These are phyloP conservation scores for Leishmania guyanensis DNA, from an alignment of 208 protist genomes.

Conservation along the genomic window DNA sequence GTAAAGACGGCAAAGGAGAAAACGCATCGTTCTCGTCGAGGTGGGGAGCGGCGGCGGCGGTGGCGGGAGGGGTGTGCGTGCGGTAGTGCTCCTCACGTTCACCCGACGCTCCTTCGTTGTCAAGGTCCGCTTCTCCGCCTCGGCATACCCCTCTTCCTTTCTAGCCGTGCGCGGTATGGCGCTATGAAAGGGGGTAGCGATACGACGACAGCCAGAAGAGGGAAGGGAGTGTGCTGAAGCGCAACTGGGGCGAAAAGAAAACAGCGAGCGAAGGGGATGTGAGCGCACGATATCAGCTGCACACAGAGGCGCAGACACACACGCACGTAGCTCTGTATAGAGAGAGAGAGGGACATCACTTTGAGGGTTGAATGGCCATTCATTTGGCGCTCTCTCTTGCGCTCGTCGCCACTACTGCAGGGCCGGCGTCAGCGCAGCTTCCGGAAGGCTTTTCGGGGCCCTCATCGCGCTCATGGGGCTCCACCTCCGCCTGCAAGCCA, in stretches of 20 bases:
- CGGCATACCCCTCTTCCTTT: neutral
- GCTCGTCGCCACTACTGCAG: neutral
- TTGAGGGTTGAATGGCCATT: neutral
- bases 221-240: neutral
- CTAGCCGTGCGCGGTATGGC: neutral
- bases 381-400: neutral
- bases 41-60: neutral
- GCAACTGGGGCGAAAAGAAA: neutral
- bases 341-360: neutral
- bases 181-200: neutral
- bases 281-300: neutral
- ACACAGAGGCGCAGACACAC: neutral
- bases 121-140: neutral
- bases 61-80: neutral
- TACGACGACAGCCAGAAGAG: neutral
- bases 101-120: neutral
- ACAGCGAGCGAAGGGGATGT: neutral
- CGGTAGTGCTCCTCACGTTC: neutral
- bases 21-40: neutral
- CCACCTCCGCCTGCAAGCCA: slow-evolving; percentile 32
- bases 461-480: neutral
- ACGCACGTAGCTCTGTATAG: neutral
- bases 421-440: neutral
- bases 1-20: neutral
- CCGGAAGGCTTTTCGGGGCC: neutral